Conservation (phyloP, 179 eudicot genomes). For the Silene noctiflora region DNA sequence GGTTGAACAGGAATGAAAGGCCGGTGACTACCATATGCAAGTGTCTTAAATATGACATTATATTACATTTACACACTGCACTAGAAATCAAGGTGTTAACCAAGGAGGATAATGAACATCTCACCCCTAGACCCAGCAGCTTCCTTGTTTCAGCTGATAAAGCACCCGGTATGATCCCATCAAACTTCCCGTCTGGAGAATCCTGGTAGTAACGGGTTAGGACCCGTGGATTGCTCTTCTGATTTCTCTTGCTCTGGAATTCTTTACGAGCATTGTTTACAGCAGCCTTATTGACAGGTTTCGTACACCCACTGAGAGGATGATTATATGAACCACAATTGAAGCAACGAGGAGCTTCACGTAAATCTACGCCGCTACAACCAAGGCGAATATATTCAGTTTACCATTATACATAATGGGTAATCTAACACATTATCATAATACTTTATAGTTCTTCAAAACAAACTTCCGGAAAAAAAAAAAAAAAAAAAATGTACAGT, state of each 20-base stretch:
- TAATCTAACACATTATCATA: no score
- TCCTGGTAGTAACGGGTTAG: conserved; percentile 81
- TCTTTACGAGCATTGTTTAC: conserved; percentile 81
- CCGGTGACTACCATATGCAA: no score
- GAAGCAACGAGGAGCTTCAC: conserved; percentile 84
- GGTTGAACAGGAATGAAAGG: no score
- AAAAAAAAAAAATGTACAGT: no score
- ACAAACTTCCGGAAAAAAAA: no score
- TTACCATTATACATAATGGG: not conserved
- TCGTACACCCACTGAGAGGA: conserved; percentile 71
- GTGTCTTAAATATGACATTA: no score
- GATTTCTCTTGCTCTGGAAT: conserved; percentile 53
- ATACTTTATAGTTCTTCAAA: no score
- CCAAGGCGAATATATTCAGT: not conserved
- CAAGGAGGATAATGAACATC: conserved; percentile 9
- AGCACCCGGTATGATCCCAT: conserved; percentile 79
- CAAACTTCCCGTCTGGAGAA: conserved; percentile 73
- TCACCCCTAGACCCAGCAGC: conserved; percentile 77
- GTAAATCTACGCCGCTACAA: conserved; percentile 48
- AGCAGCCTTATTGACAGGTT: conserved; percentile 66
- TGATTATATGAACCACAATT: conserved; percentile 89
- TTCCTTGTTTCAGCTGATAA: conserved; percentile 74
- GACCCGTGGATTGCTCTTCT: conserved; percentile 49
- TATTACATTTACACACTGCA: no score
- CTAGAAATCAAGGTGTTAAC: no score